A percentile compares a stretch with the other conserved stretches of the same genome.
These are phyloP conservation scores for Fusarium lateritium DNA, from an alignment of 2,329 filamentous ascomycete species.

Conservation along the genomic window DNA sequence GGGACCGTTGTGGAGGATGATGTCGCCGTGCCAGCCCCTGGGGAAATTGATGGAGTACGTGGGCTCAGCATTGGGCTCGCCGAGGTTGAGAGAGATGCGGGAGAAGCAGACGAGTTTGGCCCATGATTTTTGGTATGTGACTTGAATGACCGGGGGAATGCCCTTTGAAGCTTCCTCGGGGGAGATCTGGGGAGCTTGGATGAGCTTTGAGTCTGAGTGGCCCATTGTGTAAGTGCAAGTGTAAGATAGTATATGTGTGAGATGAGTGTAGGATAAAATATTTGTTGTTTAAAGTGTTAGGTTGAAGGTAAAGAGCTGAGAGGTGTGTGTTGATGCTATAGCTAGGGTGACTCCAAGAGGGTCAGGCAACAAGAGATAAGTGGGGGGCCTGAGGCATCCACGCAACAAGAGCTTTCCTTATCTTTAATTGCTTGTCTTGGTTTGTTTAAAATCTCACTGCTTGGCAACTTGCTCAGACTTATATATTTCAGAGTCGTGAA, in stretches of 20 bases:
- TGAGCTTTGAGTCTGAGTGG: conserved; percentile 34
- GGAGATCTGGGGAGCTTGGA: conserved; percentile 18
- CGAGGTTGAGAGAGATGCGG: conserved; percentile 19
- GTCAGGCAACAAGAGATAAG: too few relatives aligned
- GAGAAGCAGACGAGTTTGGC: conserved; percentile 13
- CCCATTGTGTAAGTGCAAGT: conserved; percentile 33
- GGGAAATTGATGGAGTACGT: conserved; percentile 30
- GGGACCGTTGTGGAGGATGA: conserved; percentile 39
- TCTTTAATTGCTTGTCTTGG: background rate
- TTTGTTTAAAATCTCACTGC: background rate
- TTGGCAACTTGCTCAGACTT: conserved; percentile 4
- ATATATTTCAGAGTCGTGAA: conserved; percentile 11
- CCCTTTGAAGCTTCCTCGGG: conserved; percentile 10
- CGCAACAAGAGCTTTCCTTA: too few relatives aligned
- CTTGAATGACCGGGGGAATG: conserved; percentile 25
- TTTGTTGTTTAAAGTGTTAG: background rate
- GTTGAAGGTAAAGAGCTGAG: too few relatives aligned
- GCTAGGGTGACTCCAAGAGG: too few relatives aligned
- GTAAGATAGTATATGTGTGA: background rate
- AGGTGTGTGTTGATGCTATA: too few relatives aligned
- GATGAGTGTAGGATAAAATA: background rate
- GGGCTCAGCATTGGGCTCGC: conserved; percentile 31
- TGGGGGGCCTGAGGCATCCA: too few relatives aligned
- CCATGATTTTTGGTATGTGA: conserved; percentile 34
- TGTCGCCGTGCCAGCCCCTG: conserved; percentile 30